phyloP scores from a whole-genome alignment of 2,329 filamentous ascomycete genomes.

The Exserohilum rostratum region DNA sequence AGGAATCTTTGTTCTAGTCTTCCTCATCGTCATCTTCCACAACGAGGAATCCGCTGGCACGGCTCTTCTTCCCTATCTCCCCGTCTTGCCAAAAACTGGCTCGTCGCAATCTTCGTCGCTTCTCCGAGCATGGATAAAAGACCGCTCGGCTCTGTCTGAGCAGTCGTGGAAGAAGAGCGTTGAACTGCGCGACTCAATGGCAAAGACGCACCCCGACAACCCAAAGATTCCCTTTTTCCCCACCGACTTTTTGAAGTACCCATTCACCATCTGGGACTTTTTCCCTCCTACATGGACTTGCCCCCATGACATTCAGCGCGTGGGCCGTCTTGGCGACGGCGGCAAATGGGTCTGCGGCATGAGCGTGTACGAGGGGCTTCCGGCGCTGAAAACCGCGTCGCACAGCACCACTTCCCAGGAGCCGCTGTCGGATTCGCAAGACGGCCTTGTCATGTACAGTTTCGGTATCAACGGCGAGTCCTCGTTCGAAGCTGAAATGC shows the following conservation, averaged over 20 bases:
- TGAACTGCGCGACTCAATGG: slow-evolving; percentile 35
- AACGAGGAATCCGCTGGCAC: slow-evolving; percentile 29
- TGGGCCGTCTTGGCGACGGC: slow-evolving; percentile 41
- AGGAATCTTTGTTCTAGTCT: slow-evolving; percentile 29
- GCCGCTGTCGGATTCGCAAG: slow-evolving; percentile 16
- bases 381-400: slow-evolving; percentile 19
- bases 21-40: slow-evolving; percentile 34
- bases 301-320: slow-evolving; percentile 42
- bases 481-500: slow-evolving; percentile 44
- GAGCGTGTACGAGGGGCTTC: slow-evolving; percentile 39
- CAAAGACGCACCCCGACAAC: slow-evolving; percentile 31
- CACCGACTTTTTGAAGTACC: slow-evolving; percentile 38
- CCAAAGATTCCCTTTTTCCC: slow-evolving; percentile 42
- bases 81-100: slow-evolving; percentile 20
- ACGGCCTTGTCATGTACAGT: slow-evolving; percentile 40
- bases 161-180: slow-evolving; percentile 39
- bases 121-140: slow-evolving; percentile 32
- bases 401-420: slow-evolving; percentile 21
- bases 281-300: slow-evolving; percentile 43
- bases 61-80: slow-evolving; percentile 33
- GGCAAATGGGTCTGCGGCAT: slow-evolving; percentile 47
- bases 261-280: slow-evolving; percentile 44
- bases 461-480: slow-evolving; percentile 45
- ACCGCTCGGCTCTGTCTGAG: slow-evolving; percentile 40
- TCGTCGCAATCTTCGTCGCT: slow-evolving; percentile 21